Percentiles rank a stretch among this genome's conserved stretches.
Conservation (phyloP, 129 eudicot species). For the Chrysanthemum seticuspe region DNA sequence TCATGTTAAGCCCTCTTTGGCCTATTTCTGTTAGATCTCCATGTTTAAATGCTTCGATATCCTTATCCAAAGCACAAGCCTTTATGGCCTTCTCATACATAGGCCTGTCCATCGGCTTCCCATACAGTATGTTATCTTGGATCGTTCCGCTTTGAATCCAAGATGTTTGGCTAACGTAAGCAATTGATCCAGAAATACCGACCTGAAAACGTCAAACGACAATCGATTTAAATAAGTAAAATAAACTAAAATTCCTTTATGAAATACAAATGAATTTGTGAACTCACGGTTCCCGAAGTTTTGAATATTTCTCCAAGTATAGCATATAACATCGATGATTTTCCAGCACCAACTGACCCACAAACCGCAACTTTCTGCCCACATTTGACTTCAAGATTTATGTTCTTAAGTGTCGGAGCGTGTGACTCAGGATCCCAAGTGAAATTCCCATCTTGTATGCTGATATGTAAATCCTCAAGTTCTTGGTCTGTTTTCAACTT, state of each 20-base stretch:
- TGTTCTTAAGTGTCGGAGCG: slow-evolving; percentile 31
- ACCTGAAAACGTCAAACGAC: slow-evolving; percentile 35
- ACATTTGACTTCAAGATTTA: slow-evolving; percentile 32
- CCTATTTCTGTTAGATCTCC: slow-evolving; percentile 91
- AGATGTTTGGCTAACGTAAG: slow-evolving; percentile 81
- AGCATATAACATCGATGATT: slow-evolving; percentile 58
- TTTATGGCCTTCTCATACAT: slow-evolving; percentile 57
- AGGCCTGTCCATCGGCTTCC: slow-evolving; percentile 62
- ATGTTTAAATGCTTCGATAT: slow-evolving; percentile 53
- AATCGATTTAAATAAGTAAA: neutral
- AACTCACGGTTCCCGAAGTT: slow-evolving; percentile 57
- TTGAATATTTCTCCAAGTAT: slow-evolving; percentile 69
- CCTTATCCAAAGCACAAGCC: slow-evolving; percentile 77
- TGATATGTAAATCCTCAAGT: slow-evolving; percentile 23
- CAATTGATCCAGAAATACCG: slow-evolving; percentile 54
- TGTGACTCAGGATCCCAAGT: slow-evolving; percentile 52
- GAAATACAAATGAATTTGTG: neutral
- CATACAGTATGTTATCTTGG: slow-evolving; percentile 74
- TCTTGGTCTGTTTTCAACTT: slow-evolving; percentile 15
- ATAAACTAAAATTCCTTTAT: neutral
- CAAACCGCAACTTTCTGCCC: slow-evolving; percentile 64
- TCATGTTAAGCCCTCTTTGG: slow-evolving; percentile 81
- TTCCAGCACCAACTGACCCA: slow-evolving; percentile 73
- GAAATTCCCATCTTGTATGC: slow-evolving; percentile 39
- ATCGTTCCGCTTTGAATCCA: slow-evolving; percentile 90